Percentiles rank a stretch among this genome's conserved stretches.
Evolutionary conservation across 2,329 filamentous ascomycete species (phyloP).

Genomic region (Curvularia eragrostidis): DNA sequence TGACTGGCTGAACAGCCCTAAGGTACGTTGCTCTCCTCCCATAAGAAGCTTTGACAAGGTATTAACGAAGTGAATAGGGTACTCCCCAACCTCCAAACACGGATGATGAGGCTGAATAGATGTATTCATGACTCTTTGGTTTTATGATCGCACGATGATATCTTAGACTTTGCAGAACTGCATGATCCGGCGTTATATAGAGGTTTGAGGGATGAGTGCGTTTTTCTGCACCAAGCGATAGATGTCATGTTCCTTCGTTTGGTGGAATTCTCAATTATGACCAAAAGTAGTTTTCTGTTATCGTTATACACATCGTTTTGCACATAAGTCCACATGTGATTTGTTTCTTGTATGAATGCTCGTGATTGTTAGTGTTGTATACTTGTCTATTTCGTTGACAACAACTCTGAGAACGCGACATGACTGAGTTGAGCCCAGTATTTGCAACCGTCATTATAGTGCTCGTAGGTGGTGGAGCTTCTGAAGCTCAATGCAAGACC

Average conservation of each 20-base stretch:
- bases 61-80: constrained; percentile 41
- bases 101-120: constrained; percentile 50
- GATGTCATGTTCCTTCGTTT: constrained; percentile 16
- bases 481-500: constrained; percentile 77
- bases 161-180: constrained; percentile 26
- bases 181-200: constrained; percentile 33
- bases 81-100: constrained; percentile 51
- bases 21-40: constrained; percentile 36
- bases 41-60: neutral
- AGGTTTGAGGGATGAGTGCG: constrained; percentile 15
- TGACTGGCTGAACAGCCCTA: constrained; percentile 76
- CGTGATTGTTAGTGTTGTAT: neutral
- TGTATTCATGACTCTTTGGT: constrained; percentile 16
- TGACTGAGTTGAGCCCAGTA: constrained; percentile 66
- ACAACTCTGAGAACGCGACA: constrained; percentile 51
- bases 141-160: constrained; percentile 16
- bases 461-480: constrained; percentile 77
- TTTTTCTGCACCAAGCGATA: constrained; percentile 18
- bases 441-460: constrained; percentile 65
- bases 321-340: neutral
- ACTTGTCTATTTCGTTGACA: neutral
- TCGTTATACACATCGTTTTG: neutral
- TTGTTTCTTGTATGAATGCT: neutral
- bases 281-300: constrained; percentile 21
- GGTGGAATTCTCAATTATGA: constrained; percentile 16